Conservation (phyloP, 345 rosid genomes). For the Sonneratia alba region DNA sequence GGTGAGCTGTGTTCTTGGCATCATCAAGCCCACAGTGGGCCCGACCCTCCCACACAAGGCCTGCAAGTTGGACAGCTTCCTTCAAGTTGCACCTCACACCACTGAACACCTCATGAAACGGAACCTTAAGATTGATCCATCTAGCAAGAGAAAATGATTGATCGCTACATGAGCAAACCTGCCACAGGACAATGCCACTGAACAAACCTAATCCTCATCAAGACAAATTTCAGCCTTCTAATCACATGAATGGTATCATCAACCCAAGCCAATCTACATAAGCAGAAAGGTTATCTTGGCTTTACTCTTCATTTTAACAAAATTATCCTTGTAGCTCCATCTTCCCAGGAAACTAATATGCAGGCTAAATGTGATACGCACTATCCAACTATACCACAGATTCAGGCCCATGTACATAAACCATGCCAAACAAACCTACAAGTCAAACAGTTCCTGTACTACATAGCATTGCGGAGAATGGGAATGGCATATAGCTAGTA, state of each 20-base stretch:
- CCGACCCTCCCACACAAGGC: conserved; percentile 45
- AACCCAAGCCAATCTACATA: neutral
- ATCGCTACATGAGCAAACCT: neutral
- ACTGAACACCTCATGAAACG: conserved; percentile 38
- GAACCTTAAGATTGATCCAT: conserved; percentile 53
- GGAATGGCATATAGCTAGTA: neutral
- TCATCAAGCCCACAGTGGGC: conserved; percentile 48
- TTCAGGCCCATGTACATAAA: neutral
- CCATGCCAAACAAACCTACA: neutral
- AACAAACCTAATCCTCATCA: neutral
- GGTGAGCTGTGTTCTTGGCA: conserved; percentile 47
- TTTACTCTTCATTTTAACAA: no score
- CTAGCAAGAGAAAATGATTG: conserved; percentile 11
- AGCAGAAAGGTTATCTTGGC: no score
- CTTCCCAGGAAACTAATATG: no score
- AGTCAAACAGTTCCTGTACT: neutral
- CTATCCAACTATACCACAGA: neutral
- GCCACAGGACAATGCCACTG: neutral
- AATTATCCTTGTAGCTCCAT: no score
- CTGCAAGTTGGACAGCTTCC: conserved; percentile 42
- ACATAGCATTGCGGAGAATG: neutral
- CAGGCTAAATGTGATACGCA: neutral
- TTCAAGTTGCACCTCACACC: conserved; percentile 32
- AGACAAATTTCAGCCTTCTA: neutral
- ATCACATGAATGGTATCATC: neutral